A percentile compares a stretch with the other conserved stretches of the same genome.
phyloP scores from a whole-genome alignment of 2,329 filamentous ascomycete species.

The Penicillium hordei region DNA sequence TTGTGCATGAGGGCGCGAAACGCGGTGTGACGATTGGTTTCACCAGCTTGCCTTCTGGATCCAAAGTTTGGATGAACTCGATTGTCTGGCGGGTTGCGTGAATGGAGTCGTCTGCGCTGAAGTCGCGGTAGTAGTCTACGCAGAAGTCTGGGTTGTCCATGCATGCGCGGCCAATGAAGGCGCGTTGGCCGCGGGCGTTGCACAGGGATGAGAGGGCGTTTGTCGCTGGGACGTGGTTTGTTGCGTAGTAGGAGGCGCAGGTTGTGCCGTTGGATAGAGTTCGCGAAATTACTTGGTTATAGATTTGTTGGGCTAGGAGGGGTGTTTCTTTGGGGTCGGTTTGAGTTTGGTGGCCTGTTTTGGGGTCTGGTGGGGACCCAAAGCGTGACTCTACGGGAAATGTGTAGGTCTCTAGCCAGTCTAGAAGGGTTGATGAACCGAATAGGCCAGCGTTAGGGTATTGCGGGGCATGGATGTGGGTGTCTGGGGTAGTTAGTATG shows the following conservation, averaged over 20 bases:
- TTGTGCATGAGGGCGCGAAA: conserved; percentile 59
- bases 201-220: conserved; percentile 87
- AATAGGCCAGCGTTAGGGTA: conserved; percentile 95
- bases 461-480: conserved; percentile 91
- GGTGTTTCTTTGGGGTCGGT: conserved; percentile 26
- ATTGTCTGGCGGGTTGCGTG: conserved; percentile 60
- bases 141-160: conserved; percentile 73
- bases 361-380: conserved; percentile 31
- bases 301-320: conserved; percentile 53
- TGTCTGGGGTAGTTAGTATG: conserved; percentile 59
- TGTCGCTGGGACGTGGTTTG: conserved; percentile 81
- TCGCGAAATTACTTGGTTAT: conserved; percentile 72
- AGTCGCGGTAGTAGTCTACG: conserved; percentile 78
- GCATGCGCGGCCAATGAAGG: conserved; percentile 89
- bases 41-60: conserved; percentile 63
- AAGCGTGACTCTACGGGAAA: conserved; percentile 88
- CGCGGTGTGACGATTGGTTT: conserved; percentile 75
- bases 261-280: conserved; percentile 91
- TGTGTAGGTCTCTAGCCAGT: conserved; percentile 93
- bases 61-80: conserved; percentile 64
- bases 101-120: conserved; percentile 59
- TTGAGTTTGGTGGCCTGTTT: conserved; percentile 7
- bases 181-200: conserved; percentile 75
- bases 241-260: conserved; percentile 92
- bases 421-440: conserved; percentile 85